Conservation (phyloP, 1,284 basidiomycete genomes). For the Puccinia triticina region DNA sequence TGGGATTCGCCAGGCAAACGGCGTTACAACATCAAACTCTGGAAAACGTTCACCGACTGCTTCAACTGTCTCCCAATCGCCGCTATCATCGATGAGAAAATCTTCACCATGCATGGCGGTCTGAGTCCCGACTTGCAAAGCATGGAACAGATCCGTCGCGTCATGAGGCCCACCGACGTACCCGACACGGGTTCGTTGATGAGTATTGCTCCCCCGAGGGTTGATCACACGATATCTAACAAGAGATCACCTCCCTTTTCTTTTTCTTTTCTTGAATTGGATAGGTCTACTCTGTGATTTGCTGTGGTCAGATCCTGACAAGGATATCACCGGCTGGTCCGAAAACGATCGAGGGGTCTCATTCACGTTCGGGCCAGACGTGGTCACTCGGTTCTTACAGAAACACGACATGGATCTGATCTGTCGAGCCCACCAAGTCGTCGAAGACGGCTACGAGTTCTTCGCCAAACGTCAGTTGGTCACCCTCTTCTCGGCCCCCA, state of each 20-base stretch:
- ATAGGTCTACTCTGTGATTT: constrained; percentile 88
- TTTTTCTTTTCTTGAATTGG: constrained; percentile 55
- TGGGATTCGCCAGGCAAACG: constrained; percentile 74
- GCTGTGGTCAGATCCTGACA: constrained; percentile 98
- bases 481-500: constrained; percentile 95
- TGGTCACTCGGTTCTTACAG: constrained; percentile 95
- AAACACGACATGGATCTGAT: constrained; percentile 99
- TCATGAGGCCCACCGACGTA: constrained; percentile 98
- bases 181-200: constrained; percentile 83
- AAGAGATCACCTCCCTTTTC: background rate
- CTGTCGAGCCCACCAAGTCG: constrained; percentile 98
- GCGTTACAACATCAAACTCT: constrained; percentile 95
- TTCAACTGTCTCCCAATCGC: constrained; percentile 95
- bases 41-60: constrained; percentile 97
- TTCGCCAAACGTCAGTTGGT: constrained; percentile 97
- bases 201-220: background rate
- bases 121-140: constrained; percentile 95
- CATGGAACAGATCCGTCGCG: constrained; percentile 99
- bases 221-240: background rate
- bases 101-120: constrained; percentile 84
- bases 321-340: constrained; percentile 98
- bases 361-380: constrained; percentile 97
- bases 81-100: constrained; percentile 95
- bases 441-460: constrained; percentile 99
- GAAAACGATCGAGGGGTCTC: constrained; percentile 99